These are phyloP conservation scores for Rehmannia glutinosa DNA, from an alignment of 257 asterid species.

Conservation along the genomic window DNA sequence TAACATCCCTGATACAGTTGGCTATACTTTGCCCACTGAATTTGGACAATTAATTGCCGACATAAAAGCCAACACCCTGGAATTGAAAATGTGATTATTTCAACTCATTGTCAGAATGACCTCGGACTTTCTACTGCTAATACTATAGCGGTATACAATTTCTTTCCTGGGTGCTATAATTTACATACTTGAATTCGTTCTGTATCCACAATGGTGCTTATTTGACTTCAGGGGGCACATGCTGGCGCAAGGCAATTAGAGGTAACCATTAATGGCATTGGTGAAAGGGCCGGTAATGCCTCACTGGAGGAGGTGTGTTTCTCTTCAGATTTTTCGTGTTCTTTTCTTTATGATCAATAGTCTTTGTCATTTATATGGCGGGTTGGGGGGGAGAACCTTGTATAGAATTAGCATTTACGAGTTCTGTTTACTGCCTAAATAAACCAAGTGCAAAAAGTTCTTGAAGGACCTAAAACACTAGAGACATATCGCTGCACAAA, in stretches of 20 bases:
- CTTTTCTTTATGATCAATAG: not conserved
- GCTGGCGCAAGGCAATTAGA: constrained; percentile 98
- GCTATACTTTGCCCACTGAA: constrained; percentile 71
- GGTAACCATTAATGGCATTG: constrained; percentile 95
- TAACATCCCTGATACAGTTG: constrained; percentile 97
- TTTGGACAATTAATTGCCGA: constrained; percentile 85
- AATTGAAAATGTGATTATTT: constrained; percentile 78
- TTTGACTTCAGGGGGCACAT: constrained; percentile 66
- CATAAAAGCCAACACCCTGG: constrained; percentile 84
- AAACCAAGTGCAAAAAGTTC: no score
- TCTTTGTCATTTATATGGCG: not conserved
- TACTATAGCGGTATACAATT: constrained; percentile 63
- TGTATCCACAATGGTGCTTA: constrained; percentile 16
- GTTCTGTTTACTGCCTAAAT: not conserved
- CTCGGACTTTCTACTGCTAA: constrained; percentile 96
- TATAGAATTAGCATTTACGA: not conserved
- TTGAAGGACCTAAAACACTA: no score
- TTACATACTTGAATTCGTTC: constrained; percentile 2
- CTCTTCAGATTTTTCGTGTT: constrained; percentile 6
- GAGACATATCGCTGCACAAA: not conserved
- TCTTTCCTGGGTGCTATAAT: not conserved
- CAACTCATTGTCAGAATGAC: constrained; percentile 97
- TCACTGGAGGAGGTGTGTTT: constrained; percentile 85
- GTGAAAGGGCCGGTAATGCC: constrained; percentile 99
- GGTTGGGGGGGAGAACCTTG: not conserved